Evolutionary conservation across 805 yeast species (phyloP), one percentile per base, ranked within the genome.

Genomic region (Diddensiella transvaalensis): DNA sequence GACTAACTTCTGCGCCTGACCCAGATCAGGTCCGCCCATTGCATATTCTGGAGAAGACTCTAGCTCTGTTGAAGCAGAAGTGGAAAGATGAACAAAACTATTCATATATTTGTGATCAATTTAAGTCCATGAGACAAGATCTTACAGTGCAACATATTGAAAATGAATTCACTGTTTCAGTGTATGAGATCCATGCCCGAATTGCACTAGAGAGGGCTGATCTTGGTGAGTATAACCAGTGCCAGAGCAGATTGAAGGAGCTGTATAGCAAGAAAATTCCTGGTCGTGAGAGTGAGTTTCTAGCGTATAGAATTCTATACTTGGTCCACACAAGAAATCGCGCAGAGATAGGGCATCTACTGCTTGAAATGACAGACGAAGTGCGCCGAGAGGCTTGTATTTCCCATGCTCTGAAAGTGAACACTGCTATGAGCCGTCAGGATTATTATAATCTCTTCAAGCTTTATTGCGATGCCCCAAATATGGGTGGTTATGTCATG

Each of bases 171-270:
- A 79, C 96, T 0, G 78, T 88, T 3, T 61, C 69, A 47, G 96
- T 88, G 0, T 91, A 93, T 65, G 93, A 88, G 65, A 76, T 82
- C 2, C 95, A 91, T 65, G 93, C 93, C 3, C 78, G 89, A 42
- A 71, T 90, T n/a, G 95, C 97, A 0, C 75, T 91, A 33, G 85
- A 82, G 56, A 82, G 85, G 60, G 75, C 78, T 36, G 99, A 91
- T 65, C 68, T 91, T 53, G 97, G 97, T 6, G 98, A 93, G 65
- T 89, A 86, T 64, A 93, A 93, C 68, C 97, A 91, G 64, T 93
- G 98, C 63, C 95, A 86, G 65, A 80, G 95, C 13, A 87, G 88
- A 58, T 68, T 93, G 44, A 78, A 78, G 53, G 71, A 76, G 40
- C 69, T 90, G 21, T 90, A 84, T 60, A 76, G 71, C 22, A 57